Evolutionary conservation across 352 stramenopile genomes (phyloP).

Genomic region (Blastocystis hominis): DNA sequence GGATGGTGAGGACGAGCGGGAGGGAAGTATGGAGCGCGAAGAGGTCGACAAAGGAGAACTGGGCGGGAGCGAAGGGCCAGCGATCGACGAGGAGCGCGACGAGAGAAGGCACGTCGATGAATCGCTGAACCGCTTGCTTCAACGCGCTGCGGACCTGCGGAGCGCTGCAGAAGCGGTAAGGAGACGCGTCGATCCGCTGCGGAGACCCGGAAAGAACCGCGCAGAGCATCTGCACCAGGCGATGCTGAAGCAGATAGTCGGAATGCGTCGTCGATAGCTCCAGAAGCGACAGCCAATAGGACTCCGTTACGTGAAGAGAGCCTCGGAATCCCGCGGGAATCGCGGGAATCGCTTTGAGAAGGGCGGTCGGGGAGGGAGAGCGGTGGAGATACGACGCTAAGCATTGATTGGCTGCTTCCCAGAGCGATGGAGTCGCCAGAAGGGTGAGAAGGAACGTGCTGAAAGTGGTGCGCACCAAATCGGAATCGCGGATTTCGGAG

Average conservation of each 20-base stretch:
- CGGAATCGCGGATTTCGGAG: background rate
- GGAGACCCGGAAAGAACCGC: background rate
- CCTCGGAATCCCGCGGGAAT: background rate
- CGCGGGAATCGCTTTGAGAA: background rate
- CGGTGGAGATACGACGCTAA: background rate
- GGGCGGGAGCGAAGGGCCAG: background rate
- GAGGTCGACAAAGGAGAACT: background rate
- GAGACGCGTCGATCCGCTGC: background rate
- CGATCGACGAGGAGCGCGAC: background rate
- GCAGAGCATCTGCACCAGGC: background rate
- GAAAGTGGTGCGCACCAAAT: background rate
- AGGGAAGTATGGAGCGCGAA: background rate
- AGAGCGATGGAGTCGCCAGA: background rate
- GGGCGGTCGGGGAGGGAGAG: background rate
- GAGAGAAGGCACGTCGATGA: background rate
- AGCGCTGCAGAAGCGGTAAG: background rate
- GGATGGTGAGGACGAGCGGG: background rate
- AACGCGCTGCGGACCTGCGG: background rate
- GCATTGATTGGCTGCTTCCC: background rate
- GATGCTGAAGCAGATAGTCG: background rate
- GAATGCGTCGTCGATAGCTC: background rate
- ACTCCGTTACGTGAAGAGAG: background rate
- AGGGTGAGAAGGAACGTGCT: background rate
- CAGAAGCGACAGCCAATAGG: background rate
- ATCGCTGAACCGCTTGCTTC: background rate